A percentile compares a stretch with the other conserved stretches of the same genome.
phyloP scores from a whole-genome alignment of 2,329 filamentous ascomycete genomes.

The Cryoendolithus antarcticus region DNA sequence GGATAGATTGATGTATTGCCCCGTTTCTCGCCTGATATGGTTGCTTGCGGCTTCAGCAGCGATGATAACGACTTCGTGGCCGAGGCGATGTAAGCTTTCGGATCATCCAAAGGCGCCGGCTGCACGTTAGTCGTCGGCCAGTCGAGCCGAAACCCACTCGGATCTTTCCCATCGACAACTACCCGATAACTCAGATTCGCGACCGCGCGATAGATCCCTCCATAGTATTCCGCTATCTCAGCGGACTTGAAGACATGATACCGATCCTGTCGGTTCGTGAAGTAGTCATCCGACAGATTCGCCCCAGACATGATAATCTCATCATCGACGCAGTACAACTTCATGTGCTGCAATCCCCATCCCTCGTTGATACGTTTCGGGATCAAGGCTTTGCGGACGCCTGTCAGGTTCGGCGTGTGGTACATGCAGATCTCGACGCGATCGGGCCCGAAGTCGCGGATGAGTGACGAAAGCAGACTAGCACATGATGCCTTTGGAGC shows the following conservation, averaged over 20 bases:
- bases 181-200: conserved; percentile 73
- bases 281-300: conserved; percentile 87
- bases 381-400: conserved; percentile 68
- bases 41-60: conserved; percentile 43
- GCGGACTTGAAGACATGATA: conserved; percentile 82
- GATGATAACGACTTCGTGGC: conserved; percentile 56
- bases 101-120: conserved; percentile 60
- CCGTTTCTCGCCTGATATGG: conserved; percentile 16
- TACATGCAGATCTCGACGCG: conserved; percentile 94
- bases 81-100: conserved; percentile 54
- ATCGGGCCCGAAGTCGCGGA: conserved; percentile 68
- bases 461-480: conserved; percentile 72
- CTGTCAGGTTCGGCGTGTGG: conserved; percentile 90
- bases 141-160: conserved; percentile 41
- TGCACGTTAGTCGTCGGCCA: conserved; percentile 69
- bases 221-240: conserved; percentile 72
- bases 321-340: conserved; percentile 90
- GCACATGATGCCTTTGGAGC: conserved; percentile 76
- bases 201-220: conserved; percentile 61
- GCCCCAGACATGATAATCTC: conserved; percentile 93
- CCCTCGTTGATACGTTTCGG: conserved; percentile 92
- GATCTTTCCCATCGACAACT: conserved; percentile 40
- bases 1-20: conserved; percentile 71
- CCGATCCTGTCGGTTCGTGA: conserved; percentile 86
- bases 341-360: conserved; percentile 98